Conservation (phyloP, 2,329 filamentous ascomycete species). For the Eutypella sp. region DNA sequence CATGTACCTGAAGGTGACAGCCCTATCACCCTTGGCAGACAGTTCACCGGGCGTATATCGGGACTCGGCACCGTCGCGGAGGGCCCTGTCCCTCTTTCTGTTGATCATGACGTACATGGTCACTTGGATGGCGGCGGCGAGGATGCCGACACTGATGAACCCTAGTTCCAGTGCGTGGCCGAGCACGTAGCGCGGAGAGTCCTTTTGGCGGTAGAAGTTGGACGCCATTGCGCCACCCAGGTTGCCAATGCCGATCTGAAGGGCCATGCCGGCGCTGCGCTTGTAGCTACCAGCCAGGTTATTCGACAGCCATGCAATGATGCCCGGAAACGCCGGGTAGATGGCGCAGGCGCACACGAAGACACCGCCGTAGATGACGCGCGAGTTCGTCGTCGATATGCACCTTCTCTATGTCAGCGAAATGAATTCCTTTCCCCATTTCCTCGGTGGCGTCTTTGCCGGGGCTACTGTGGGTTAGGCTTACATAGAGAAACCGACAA, state of each 20-base stretch:
- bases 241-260: constrained; percentile 60
- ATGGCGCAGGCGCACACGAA: constrained; percentile 75
- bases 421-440: too few relatives aligned
- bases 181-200: constrained; percentile 43
- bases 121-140: constrained; percentile 38
- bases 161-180: constrained; percentile 47
- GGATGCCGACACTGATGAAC: constrained; percentile 41
- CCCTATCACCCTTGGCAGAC: constrained; percentile 55
- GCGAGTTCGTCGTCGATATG: constrained; percentile 51
- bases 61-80: constrained; percentile 39
- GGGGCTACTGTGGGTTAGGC: constrained; percentile 5
- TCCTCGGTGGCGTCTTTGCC: too few relatives aligned
- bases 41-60: constrained; percentile 42
- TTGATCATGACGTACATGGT: constrained; percentile 55
- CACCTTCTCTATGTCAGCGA: constrained; percentile 42
- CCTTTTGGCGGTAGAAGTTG: constrained; percentile 60
- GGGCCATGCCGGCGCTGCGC: constrained; percentile 57
- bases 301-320: constrained; percentile 74
- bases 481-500: constrained; percentile 53
- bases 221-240: constrained; percentile 61
- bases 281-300: constrained; percentile 68
- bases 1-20: constrained; percentile 60
- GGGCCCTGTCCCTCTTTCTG: constrained; percentile 44
- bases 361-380: constrained; percentile 66
- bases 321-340: constrained; percentile 74